Evolutionary conservation across 1,139 yeast species (phyloP), one percentile per base, ranked within the genome.

Genomic region (Dujonia santamariae): DNA sequence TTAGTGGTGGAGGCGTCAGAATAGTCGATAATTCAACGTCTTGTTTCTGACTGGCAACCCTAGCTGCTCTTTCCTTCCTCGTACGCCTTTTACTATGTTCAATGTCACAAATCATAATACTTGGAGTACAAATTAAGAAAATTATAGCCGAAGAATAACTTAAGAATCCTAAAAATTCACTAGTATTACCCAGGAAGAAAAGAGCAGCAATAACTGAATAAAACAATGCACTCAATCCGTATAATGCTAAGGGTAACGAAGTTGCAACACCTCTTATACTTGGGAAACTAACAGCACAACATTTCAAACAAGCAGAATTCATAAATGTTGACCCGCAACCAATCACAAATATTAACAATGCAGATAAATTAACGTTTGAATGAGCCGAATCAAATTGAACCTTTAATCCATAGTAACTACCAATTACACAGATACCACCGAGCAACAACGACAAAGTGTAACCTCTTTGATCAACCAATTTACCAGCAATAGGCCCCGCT

Each of bases 201-300:
- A 59, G 42, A 11, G 73, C 59, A 0, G 76, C 79, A 19, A 72
- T 48, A 2, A 67, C 63, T 0, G 82, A 75, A 43, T 67, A 77
- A 35, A 75, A 65, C 46, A 76, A 60, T 1, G 83, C 84, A 60
- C 80, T 74, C 15, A 76, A 58, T 0, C 84, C 84, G 47, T 75
- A 76, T 28, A 75, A 57, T 2, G 83, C 77, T 41, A 76, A 61
- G 1, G 84, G 83, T 32, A 78, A 60, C 2, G 80, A 70, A 1
- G 83, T 75, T 6, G 83, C 82, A 9, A 77, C 65, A 1, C 84
- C 84, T 39, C 79, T 53, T 25, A 72, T 64, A 34, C 70, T 63
- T 1, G 84, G 84, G 45, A 75, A 75, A 19, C 66, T 60, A 17
- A 76, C 61, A 30, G 82, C 80, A 51, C 80, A 70, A 48, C 82